Base-by-base conservation (phyloP, 176 grass and related monocot species). In the Puccinellia tenuiflora region DNA sequence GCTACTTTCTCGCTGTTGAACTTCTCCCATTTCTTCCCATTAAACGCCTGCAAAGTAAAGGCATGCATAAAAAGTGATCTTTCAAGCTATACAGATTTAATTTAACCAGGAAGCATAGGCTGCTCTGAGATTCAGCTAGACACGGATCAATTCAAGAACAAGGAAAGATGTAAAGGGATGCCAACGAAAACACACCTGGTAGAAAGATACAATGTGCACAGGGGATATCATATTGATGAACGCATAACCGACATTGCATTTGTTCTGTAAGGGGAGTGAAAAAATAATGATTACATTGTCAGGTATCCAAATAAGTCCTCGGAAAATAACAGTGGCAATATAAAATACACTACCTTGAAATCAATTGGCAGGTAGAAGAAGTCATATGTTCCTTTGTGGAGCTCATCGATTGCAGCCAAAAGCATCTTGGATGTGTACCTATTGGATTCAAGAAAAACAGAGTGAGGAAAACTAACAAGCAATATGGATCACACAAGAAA, bases 401-500 rank as follows among this genome's bases (percentile, higher is more conserved):
- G 72, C 77, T 98, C 96, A 80, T 98, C 92, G 26, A 98, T 93
- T 70, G 93, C 91, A 65, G 93, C 91, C 66, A 98, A 85, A 73
- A 98, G 89, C 96, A 98, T 98, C 80, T 98, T 98, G 8, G 93
- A 98, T 26, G 96, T 98, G 78, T 98, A 98, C 87, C 95, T 97
- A 84, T 17, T 13, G 20, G 46, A 87, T 68, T 80, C 74, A 69
- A 42, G n/a, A 83, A 82, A 84, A 78, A 73, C 1, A 1, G 6
- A 75, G 51, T 85, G 20, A 55, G 67, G 50, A 85, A 51, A 93
- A 81, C 20, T 55, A 62, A n/a, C 17, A 81, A 86, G 59, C 10
- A 80, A 79, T 30, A 20, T 18, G 43, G 29, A 57, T 12, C n/a
- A 76, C 4, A 88, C 66, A 84, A 43, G 45, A 62, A 87, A 71